Conservation (phyloP, 177 flowering plant species). For the Vitis hybrid region DNA sequence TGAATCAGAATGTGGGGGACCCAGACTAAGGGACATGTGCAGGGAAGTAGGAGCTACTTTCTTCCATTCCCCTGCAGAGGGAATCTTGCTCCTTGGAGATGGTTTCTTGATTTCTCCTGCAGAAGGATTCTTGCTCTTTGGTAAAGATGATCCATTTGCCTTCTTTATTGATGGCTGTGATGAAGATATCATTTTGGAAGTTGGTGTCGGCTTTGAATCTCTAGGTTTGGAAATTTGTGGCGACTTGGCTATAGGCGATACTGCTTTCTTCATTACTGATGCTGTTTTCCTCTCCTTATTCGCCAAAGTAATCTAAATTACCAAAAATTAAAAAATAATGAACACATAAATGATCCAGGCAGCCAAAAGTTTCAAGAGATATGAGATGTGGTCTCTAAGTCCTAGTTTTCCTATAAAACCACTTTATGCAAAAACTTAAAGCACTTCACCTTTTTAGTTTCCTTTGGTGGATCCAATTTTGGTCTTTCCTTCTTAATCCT, state of each 20-base stretch:
- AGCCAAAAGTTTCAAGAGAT: neutral
- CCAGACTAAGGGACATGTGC: constrained; percentile 58
- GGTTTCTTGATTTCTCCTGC: constrained; percentile 24
- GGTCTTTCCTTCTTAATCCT: constrained; percentile 20
- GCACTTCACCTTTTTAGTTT: constrained; percentile 44
- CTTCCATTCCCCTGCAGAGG: constrained; percentile 24
- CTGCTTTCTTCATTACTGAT: constrained; percentile 41
- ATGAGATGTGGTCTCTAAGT: constrained; percentile 1
- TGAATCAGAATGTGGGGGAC: constrained; percentile 34
- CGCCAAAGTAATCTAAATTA: constrained; percentile 22
- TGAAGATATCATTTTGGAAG: constrained; percentile 20
- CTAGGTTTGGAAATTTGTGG: constrained; percentile 34
- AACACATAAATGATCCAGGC: neutral
- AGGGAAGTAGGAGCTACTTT: constrained; percentile 47
- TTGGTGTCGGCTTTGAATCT: constrained; percentile 28
- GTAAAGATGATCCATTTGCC: constrained; percentile 27
- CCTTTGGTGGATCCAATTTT: constrained; percentile 31
- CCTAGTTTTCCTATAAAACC: neutral
- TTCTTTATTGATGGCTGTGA: constrained; percentile 38
- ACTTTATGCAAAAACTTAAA: neutral
- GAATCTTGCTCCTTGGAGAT: too few relatives aligned
- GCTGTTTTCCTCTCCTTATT: constrained; percentile 30
- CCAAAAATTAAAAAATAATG: constrained; percentile 1
- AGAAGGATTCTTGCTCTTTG: constrained; percentile 29
- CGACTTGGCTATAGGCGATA: constrained; percentile 28